Evolutionary conservation across 768 basidiomycete species (phyloP), one percentile per base, ranked within the genome.

Genomic region (Collybia sordida): DNA sequence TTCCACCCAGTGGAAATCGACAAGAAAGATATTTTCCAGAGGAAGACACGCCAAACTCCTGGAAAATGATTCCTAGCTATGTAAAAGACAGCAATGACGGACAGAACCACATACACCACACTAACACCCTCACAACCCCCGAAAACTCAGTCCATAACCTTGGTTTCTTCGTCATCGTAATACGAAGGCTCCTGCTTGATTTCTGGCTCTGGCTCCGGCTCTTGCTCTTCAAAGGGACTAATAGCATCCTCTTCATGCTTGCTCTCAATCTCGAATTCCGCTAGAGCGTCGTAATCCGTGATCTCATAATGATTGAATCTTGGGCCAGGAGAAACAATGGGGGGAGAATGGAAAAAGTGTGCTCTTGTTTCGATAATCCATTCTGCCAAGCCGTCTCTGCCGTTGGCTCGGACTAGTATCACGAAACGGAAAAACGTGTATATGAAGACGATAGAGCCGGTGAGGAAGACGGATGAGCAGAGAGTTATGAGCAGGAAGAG

Each of bases 391-490:
- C 67, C 67, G n/a, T 48, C 42, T 22, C 54, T 45, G 1, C 74
- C 75, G 27, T 66, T 59, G 21, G 60, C 47, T n/a, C 67, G 63
- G 27, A 75, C 55, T 17, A 70, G 64, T 42, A 62, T 54, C 6
- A 68, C 58, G 35, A 77, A 65, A 42, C 70, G 68, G 37, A 56
- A 60, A 12, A 58, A 51, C 23, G 68, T 57, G 53, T 74, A 77
- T 38, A 61, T 54, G 38, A 54, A 60, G 28, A 69, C 44, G 34
- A 59, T 50, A 31, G 61, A 45, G 15, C 60, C 49, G 22, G 76
- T 72, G 24, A 66, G 49, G 58, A 70, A 63, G 45, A 63, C 53
- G 15, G 75, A 66, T 12, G 63, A 62, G 21, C 68, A 49, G 43
- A 72, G 57, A 6, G 67, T 62, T 15, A 61, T 63, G 50, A 68